Evolutionary conservation across 306 rosid species (phyloP), one percentile per base, ranked within the genome.

Genomic region (Geum urbanum): DNA sequence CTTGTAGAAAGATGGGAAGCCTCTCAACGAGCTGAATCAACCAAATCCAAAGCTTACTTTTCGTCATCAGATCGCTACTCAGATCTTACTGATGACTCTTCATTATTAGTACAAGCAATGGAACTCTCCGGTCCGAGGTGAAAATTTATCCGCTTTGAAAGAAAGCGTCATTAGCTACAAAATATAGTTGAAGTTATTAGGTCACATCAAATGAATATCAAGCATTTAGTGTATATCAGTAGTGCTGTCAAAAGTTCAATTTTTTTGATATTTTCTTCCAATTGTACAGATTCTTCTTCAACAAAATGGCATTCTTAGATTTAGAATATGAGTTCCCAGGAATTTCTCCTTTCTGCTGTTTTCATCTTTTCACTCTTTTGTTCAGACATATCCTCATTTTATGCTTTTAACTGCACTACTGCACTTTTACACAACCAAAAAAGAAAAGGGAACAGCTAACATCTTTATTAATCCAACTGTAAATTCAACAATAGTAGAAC

Each of bases 61-160:
- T 86, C 96, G 27, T 83, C 86, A 6, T 89, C 96, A 0, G 92
- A 87, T 70, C 66, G 98, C 22, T 92, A 84, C 70, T 92, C 97
- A 13, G 98, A 92, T 78, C 94, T 90, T 58, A 92, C 96, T 5
- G 98, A 92, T 46, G 98, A 92, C 64, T 92, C 98, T 67, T 81
- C 92, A 7, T 74, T 92, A 69, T 75, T 92, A 51, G 98, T 90
- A 32, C 97, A 92, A 81, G 98, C 96, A 73, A 92, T 92, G 97
- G 98, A 92, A 72, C 97, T 92, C 59, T 92, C 98, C 13, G 98
- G 98, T 63, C 98, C 98, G 40, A 80, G 98, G 66, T 92, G 88
- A 77, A 40, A 24, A 20, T 50, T 50, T 45, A 57, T 52, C 44
- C 8, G 27, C 59, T 60, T 68, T 49, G 27, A 70, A 72, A 61